phyloP scores from a whole-genome alignment of 1,284 basidiomycete species.

The Psilocybe mexicana region DNA sequence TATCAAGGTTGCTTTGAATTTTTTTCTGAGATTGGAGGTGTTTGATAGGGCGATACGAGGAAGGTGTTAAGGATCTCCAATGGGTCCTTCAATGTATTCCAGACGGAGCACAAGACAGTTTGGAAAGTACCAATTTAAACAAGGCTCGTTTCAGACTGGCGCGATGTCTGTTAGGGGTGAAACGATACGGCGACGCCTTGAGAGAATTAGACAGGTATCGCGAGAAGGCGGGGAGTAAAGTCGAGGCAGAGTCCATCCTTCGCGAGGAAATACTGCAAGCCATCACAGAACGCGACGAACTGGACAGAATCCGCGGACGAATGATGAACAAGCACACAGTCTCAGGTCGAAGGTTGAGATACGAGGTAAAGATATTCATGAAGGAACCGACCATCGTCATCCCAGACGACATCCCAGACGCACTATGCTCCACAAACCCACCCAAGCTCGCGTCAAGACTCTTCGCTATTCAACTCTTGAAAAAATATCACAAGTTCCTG shows the following conservation, averaged over 20 bases:
- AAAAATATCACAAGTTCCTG: constrained; percentile 20
- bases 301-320: not conserved
- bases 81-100: constrained; percentile 7
- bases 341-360: constrained; percentile 13
- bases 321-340: not conserved
- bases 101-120: not conserved
- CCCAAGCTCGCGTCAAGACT: constrained; percentile 13
- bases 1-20: not conserved
- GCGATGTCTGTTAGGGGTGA: constrained; percentile 20
- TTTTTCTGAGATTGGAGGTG: not conserved
- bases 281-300: constrained; percentile 5
- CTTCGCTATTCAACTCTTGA: constrained; percentile 17
- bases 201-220: constrained; percentile 20
- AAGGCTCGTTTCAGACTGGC: constrained; percentile 25
- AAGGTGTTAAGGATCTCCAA: constrained; percentile 16
- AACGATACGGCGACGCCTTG: constrained; percentile 18
- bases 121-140: constrained; percentile 7
- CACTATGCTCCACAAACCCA: constrained; percentile 12
- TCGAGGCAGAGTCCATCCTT: constrained; percentile 12
- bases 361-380: constrained; percentile 16
- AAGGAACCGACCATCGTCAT: constrained; percentile 9
- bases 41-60: constrained; percentile 14
- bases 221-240: constrained; percentile 8
- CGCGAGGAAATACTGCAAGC: constrained; percentile 18
- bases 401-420: constrained; percentile 13